Percentiles rank a stretch among this genome's conserved stretches.
phyloP scores from a whole-genome alignment of 148 eudicot species.

The Diospyros kaki region DNA sequence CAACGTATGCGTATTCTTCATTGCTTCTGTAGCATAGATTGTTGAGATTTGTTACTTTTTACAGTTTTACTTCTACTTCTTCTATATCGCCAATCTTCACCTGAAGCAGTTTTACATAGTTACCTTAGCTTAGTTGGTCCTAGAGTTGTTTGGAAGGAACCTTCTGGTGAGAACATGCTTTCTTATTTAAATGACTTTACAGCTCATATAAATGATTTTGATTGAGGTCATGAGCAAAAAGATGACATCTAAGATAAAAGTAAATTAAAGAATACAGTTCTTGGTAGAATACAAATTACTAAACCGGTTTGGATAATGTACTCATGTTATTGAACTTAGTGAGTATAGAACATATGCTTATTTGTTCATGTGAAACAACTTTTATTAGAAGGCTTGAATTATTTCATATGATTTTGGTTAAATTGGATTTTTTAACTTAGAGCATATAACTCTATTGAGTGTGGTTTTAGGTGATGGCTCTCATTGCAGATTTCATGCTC shows the following conservation, averaged over 20 bases:
- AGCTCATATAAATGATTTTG: neutral
- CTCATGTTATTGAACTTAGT: neutral
- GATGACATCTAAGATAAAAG: neutral
- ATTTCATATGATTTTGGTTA: neutral
- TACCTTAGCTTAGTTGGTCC: too few species aligned
- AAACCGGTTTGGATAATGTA: neutral
- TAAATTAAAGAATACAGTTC: neutral
- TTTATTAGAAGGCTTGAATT: neutral
- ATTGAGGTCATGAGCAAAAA: neutral
- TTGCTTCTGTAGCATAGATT: neutral
- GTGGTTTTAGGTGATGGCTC: constrained; percentile 77
- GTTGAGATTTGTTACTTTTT: neutral
- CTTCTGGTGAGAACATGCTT: too few species aligned
- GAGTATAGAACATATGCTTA: neutral
- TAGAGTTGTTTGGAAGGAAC: too few species aligned
- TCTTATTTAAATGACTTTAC: too few species aligned
- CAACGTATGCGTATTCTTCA: neutral
- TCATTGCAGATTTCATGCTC: constrained; percentile 94
- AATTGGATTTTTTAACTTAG: neutral
- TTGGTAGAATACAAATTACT: neutral
- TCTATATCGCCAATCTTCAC: too few species aligned
- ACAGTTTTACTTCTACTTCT: too few species aligned
- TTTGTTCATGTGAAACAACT: neutral
- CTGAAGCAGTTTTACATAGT: too few species aligned
- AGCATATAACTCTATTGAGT: constrained; percentile 10